phyloP scores from a whole-genome alignment of 352 stramenopile genomes.

The Blastocystis sp. region DNA sequence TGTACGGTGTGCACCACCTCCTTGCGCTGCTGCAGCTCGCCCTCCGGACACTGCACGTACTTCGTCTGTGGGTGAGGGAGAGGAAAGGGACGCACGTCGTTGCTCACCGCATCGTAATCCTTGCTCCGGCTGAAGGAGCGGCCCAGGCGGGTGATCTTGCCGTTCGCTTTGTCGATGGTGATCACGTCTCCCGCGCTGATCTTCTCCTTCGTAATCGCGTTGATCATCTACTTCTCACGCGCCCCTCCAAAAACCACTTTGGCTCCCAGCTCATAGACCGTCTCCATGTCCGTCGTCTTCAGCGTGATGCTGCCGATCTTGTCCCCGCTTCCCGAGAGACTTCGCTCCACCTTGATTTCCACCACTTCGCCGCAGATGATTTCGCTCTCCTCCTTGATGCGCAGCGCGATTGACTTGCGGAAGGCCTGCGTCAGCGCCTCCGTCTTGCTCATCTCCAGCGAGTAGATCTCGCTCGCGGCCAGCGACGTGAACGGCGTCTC shows the following conservation, averaged over 20 bases:
- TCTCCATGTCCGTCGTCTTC: conserved; percentile 99
- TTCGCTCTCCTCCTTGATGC: conserved; percentile 98
- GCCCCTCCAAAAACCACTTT: conserved; percentile 75
- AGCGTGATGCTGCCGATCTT: conserved; percentile 90
- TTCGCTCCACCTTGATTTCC: conserved; percentile 94
- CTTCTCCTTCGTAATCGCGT: conserved; percentile 96
- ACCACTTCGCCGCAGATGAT: conserved; percentile 99
- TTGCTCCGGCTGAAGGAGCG: conserved; percentile 90
- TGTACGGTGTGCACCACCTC: conserved; percentile 86
- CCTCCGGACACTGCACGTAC: conserved; percentile 89
- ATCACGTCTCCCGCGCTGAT: conserved; percentile 96
- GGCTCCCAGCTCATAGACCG: conserved; percentile 95
- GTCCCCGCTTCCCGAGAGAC: conserved; percentile 73
- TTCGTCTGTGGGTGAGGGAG: conserved; percentile 77
- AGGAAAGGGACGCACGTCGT: conserved; percentile 73
- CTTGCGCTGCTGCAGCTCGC: conserved; percentile 97
- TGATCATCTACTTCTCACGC: conserved; percentile 86
- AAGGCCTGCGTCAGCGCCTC: conserved; percentile 97
- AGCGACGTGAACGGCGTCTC: conserved; percentile 98
- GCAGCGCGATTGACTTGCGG: conserved; percentile 89
- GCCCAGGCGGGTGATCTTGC: conserved; percentile 95
- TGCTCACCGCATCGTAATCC: conserved; percentile 97
- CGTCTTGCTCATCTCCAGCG: conserved; percentile 98
- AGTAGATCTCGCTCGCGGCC: conserved; percentile 96
- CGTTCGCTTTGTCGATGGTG: conserved; percentile 97